These are phyloP conservation scores for Moricandia moricandioides DNA, from an alignment of 345 rosid genomes.

Conservation along the genomic window DNA sequence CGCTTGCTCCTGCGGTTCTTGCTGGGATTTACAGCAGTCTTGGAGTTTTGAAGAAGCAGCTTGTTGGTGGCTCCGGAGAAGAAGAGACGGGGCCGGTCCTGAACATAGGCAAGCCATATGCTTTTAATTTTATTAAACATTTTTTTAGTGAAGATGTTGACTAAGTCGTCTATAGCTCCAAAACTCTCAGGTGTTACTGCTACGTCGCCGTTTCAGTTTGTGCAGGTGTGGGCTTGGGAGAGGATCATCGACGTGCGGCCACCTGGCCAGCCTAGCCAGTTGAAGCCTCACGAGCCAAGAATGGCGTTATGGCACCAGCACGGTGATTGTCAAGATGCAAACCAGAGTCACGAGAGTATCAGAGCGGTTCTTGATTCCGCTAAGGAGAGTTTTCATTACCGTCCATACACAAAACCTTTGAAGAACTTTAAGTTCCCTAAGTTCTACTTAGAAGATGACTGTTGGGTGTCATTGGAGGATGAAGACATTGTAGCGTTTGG, in stretches of 20 bases:
- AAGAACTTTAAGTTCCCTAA: conserved; percentile 16
- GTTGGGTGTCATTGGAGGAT: conserved; percentile 15
- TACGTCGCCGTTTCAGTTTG: conserved; percentile 36
- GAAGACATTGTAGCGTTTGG: conserved; percentile 20
- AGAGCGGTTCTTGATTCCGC: conserved; percentile 32
- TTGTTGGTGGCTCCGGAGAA: conserved; percentile 19
- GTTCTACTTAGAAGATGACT: conserved; percentile 23
- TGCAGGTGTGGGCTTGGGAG: conserved; percentile 49
- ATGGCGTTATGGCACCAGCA: conserved; percentile 36
- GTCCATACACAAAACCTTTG: conserved; percentile 22
- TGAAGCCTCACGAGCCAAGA: conserved; percentile 35
- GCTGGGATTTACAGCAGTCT: conserved; percentile 46
- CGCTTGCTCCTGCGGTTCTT: conserved; percentile 51
- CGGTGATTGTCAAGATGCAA: background rate
- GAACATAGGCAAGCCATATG: too few species aligned
- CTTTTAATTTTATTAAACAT: too few species aligned
- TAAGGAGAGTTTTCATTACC: conserved; percentile 13
- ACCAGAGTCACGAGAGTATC: conserved; percentile 3
- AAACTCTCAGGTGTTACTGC: background rate
- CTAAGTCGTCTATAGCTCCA: too few species aligned
- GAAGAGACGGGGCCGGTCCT: background rate
- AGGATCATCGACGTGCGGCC: conserved; percentile 36
- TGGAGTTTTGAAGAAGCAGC: conserved; percentile 34
- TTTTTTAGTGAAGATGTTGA: too few species aligned
- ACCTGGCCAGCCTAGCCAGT: conserved; percentile 22